Conservation (phyloP, 345 rosid species). For the Limnanthes douglasii region DNA sequence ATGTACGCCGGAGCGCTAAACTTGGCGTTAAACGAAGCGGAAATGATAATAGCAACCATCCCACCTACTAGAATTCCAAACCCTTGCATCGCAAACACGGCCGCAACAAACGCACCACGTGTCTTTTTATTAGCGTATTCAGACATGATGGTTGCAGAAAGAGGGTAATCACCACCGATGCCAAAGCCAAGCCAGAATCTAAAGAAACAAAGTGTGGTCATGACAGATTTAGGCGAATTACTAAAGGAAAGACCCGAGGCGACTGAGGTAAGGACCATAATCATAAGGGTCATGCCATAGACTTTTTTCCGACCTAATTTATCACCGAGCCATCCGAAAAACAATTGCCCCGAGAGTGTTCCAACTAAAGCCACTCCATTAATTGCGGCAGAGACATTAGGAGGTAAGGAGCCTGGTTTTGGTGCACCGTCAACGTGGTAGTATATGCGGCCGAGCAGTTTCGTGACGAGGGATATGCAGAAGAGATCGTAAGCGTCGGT, state of each 20-base stretch:
- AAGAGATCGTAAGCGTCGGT: conserved; percentile 30
- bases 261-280: conserved; percentile 15
- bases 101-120: conserved; percentile 20
- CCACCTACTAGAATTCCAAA: conserved; percentile 28
- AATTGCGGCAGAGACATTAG: conserved; percentile 26
- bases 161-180: conserved; percentile 27
- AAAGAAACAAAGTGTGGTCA: conserved; percentile 18
- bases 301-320: conserved; percentile 70
- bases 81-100: conserved; percentile 36
- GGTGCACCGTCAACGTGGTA: conserved; percentile 18
- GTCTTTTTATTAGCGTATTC: conserved; percentile 28
- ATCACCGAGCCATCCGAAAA: conserved; percentile 43
- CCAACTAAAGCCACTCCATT: conserved; percentile 34
- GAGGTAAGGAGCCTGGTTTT: conserved; percentile 24
- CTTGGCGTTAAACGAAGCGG: conserved; percentile 15
- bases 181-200: conserved; percentile 23
- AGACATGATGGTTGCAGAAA: conserved; percentile 33
- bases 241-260: conserved; percentile 23
- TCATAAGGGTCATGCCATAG: conserved; percentile 25
- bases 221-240: conserved; percentile 13
- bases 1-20: conserved; percentile 13
- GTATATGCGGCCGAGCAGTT: conserved; percentile 27
- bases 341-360: conserved; percentile 17
- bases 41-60: conserved; percentile 13
- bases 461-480: conserved; percentile 25